These are phyloP conservation scores for Microdochium nivale DNA, from an alignment of 2,329 filamentous ascomycete genomes.

Conservation along the genomic window DNA sequence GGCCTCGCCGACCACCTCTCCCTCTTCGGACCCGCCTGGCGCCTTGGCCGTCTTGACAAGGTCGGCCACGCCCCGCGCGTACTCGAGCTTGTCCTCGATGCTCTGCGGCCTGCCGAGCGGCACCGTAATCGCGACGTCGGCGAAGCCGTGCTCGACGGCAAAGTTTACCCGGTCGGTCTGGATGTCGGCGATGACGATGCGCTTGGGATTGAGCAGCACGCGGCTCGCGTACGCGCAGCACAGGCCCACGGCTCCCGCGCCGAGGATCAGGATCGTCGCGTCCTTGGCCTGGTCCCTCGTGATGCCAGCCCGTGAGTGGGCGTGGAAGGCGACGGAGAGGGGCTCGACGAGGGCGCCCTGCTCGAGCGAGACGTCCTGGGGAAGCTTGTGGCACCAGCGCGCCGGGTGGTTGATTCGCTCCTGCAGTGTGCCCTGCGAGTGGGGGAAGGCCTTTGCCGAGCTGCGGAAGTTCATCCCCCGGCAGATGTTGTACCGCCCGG, in stretches of 20 bases:
- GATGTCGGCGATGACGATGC: slow-evolving; percentile 47
- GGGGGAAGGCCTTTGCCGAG: slow-evolving; percentile 47
- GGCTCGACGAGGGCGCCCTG: slow-evolving; percentile 52
- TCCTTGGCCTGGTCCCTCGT: slow-evolving; percentile 15
- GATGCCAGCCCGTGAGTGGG: slow-evolving; percentile 35
- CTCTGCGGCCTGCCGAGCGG: slow-evolving; percentile 37
- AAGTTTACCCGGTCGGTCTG: slow-evolving; percentile 48
- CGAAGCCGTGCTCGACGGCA: slow-evolving; percentile 45
- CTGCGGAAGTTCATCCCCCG: slow-evolving; percentile 46
- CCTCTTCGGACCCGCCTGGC: slow-evolving; percentile 15
- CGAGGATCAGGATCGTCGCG: slow-evolving; percentile 44
- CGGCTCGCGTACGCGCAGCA: slow-evolving; percentile 50
- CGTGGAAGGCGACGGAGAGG: slow-evolving; percentile 51
- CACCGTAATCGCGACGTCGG: slow-evolving; percentile 42
- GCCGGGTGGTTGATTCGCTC: slow-evolving; percentile 47
- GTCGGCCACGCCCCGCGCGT: slow-evolving; percentile 39
- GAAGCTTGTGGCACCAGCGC: slow-evolving; percentile 48
- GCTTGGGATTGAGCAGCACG: slow-evolving; percentile 27
- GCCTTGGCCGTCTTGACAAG: slow-evolving; percentile 26
- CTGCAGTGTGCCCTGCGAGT: slow-evolving; percentile 51
- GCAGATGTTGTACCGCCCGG: slow-evolving; percentile 56
- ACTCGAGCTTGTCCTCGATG: slow-evolving; percentile 43
- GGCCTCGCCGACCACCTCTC: slow-evolving; percentile 50
- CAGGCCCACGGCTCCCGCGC: slow-evolving; percentile 53
- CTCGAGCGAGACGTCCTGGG: slow-evolving; percentile 35